Conservation (phyloP, 139 green algal species). For the Diplosphaera chodatii region DNA sequence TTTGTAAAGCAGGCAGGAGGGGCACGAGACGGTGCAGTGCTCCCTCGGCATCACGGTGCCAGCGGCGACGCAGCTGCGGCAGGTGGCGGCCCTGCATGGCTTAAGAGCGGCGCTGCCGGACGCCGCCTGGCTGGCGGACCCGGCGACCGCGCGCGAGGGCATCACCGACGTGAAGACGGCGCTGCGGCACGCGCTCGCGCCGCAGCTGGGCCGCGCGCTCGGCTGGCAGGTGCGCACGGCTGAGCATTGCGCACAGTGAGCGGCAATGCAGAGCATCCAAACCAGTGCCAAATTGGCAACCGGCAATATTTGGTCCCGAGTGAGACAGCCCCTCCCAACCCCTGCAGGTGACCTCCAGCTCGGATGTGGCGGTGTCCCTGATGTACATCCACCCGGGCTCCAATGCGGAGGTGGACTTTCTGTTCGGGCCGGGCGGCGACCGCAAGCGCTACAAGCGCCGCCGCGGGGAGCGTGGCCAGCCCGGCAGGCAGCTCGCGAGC, state of each 20-base stretch:
- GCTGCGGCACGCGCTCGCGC: background rate
- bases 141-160: background rate
- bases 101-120: background rate
- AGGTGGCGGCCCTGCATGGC: background rate
- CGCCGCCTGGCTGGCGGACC: background rate
- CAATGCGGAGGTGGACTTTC: conserved; percentile 1
- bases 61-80: background rate
- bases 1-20: background rate
- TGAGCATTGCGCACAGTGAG: too few relatives aligned
- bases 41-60: background rate
- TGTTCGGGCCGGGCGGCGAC: background rate
- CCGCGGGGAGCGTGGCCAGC: background rate
- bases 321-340: too few relatives aligned
- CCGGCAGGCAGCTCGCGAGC: background rate
- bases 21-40: background rate
- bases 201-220: background rate
- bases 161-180: background rate
- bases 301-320: too few relatives aligned
- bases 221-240: background rate
- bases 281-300: too few relatives aligned
- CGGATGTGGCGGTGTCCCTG: background rate
- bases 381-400: conserved; percentile 1
- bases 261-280: too few relatives aligned
- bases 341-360: background rate
- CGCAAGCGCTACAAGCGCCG: background rate